phyloP scores from a whole-genome alignment of 2,329 filamentous ascomycete species.

The Ceratocystiopsis minuta region DNA sequence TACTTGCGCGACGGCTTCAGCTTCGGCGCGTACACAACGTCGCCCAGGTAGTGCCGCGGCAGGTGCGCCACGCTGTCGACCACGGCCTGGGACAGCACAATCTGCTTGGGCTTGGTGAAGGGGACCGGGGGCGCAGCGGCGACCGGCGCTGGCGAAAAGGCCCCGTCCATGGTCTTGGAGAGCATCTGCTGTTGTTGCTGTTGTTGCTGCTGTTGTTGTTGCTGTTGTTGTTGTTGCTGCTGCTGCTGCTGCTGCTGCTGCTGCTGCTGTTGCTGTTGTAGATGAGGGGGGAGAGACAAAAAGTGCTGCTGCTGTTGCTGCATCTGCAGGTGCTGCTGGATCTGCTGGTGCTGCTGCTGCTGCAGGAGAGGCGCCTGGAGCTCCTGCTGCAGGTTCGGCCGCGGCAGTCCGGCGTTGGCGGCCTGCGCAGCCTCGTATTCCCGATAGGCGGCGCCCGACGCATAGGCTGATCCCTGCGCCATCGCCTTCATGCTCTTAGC shows the following conservation, averaged over 20 bases:
- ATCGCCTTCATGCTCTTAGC: too few relatives aligned
- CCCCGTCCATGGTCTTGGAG: too few relatives aligned
- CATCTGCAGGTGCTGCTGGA: slow-evolving; percentile 6
- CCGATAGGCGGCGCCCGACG: too few relatives aligned
- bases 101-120: slow-evolving; percentile 37
- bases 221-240: too few relatives aligned
- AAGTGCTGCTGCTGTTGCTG: too few relatives aligned
- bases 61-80: slow-evolving; percentile 52
- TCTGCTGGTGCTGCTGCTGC: slow-evolving; percentile 12
- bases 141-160: not conserved
- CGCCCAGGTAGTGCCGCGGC: slow-evolving; percentile 66
- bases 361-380: slow-evolving; percentile 3
- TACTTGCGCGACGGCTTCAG: slow-evolving; percentile 36
- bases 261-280: too few relatives aligned
- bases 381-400: not conserved
- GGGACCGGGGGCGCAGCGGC: not conserved
- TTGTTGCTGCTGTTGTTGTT: too few relatives aligned
- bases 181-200: too few relatives aligned
- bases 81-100: slow-evolving; percentile 50
- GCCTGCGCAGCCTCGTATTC: slow-evolving; percentile 15
- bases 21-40: slow-evolving; percentile 59
- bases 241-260: too few relatives aligned
- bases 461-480: too few relatives aligned
- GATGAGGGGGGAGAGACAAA: too few relatives aligned
- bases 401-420: not conserved